phyloP scores from a whole-genome alignment of 1,139 yeast genomes.

The Lodderomyces parapsilosis region DNA sequence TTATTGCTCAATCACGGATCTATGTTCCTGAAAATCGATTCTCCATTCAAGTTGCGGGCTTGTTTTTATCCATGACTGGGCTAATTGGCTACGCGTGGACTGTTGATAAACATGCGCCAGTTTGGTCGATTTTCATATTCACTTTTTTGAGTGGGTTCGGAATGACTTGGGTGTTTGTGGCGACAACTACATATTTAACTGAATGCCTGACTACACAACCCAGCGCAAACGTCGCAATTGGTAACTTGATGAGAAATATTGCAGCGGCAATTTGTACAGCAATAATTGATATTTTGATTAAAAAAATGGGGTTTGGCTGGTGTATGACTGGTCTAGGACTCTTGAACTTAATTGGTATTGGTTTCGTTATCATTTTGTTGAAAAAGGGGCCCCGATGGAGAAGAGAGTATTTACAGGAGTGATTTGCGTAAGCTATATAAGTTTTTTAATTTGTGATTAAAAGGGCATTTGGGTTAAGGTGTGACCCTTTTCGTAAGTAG shows the following conservation, averaged over 20 bases:
- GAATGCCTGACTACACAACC: constrained; percentile 53
- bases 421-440: background rate
- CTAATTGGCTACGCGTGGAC: constrained; percentile 59
- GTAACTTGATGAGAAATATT: constrained; percentile 52
- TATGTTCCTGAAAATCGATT: constrained; percentile 50
- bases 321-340: constrained; percentile 56
- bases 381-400: constrained; percentile 31
- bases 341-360: constrained; percentile 34
- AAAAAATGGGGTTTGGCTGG: constrained; percentile 56
- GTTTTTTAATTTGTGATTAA: too few relatives aligned
- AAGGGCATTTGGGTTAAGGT: too few relatives aligned
- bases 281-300: constrained; percentile 38
- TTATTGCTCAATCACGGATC: constrained; percentile 17
- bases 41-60: constrained; percentile 45
- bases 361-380: constrained; percentile 24
- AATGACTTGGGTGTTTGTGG: constrained; percentile 59
- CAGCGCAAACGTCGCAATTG: constrained; percentile 56
- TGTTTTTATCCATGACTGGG: constrained; percentile 45
- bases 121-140: constrained; percentile 42
- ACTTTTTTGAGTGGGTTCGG: constrained; percentile 53
- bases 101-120: constrained; percentile 41
- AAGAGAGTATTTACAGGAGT: constrained; percentile 10
- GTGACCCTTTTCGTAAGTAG: too few relatives aligned
- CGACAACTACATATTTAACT: constrained; percentile 55
- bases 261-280: constrained; percentile 59